Base-by-base conservation (phyloP, 257 asterid genomes). In the Linaria vulgaris region DNA sequence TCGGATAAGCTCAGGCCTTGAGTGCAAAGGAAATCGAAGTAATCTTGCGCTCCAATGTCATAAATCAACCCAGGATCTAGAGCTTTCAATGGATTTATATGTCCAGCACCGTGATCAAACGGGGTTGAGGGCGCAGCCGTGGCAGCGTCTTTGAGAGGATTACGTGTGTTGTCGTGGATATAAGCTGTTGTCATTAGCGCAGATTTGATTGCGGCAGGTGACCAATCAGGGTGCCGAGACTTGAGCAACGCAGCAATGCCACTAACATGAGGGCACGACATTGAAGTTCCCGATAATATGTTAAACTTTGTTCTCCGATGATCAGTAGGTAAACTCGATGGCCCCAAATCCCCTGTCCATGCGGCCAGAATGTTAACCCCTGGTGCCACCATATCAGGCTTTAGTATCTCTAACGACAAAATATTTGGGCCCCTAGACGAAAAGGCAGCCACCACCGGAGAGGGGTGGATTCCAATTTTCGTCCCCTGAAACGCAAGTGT, bases 181-280 rank as follows among this genome's bases (percentile, higher is more conserved):
- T 92, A 87, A 17, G 96, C 83, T 0, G 99, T 92, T 0, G 99
- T 92, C 97, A 92, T 92, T 6, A 92, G 56, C 0, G 99, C 95
- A 0, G 99, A 92, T 61, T 89, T 92, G 21, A 92, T 87, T 0
- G 92, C 95, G 0, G 96, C 95, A 0, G 96, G 96, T 54, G 94
- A 82, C 97, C 97, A 92, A 11, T 83, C 82, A 0, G 90, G 96
- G 21, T 82, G 97, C 25, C 78, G 75, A 1, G 97, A 85, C 63
- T 89, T 92, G 46, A 92, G 81, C 63, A 89, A 9, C 1, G 97
- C 97, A 0, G 99, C 99, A 12, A 87, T 52, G 10, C 99, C 97
- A 41, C 97, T 94, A 0, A 94, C 91, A 30, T 90, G 99, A 0
- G 99, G 99, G 66, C 97, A 94, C 0, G 99, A 90, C 96, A 94